These are phyloP conservation scores for Malassezia psittaci DNA, from an alignment of 1,284 basidiomycete species.

Conservation along the genomic window DNA sequence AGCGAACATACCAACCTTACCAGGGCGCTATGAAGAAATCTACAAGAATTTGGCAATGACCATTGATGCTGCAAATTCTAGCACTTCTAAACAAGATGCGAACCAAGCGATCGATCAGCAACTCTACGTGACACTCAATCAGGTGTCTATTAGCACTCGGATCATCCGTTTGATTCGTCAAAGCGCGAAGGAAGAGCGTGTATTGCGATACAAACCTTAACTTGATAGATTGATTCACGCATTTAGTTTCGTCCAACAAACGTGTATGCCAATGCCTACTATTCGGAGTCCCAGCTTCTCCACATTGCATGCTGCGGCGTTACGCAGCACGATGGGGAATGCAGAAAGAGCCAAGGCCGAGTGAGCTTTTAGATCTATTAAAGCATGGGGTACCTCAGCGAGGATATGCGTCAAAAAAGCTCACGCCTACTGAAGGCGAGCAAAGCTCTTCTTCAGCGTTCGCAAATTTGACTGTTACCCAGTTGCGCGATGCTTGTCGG, in stretches of 20 bases:
- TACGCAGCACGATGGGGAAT: background rate
- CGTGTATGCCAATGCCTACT: no score
- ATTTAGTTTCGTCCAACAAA: no score
- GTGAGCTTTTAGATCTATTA: background rate
- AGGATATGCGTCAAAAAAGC: no score
- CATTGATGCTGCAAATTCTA: slow-evolving; percentile 26
- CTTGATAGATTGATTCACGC: no score
- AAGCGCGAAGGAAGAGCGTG: slow-evolving; percentile 28
- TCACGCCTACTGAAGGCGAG: no score
- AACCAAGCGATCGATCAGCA: slow-evolving; percentile 18
- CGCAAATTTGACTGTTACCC: no score
- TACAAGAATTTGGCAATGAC: slow-evolving; percentile 35
- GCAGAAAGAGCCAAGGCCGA: background rate
- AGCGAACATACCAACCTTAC: slow-evolving; percentile 35
- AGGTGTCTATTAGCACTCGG: slow-evolving; percentile 28
- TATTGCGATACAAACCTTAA: slow-evolving; percentile 4
- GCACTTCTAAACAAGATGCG: slow-evolving; percentile 11
- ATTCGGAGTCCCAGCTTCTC: background rate
- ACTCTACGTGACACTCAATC: slow-evolving; percentile 22
- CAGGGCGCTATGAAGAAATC: slow-evolving; percentile 37
- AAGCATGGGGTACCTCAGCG: no score
- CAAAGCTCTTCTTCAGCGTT: no score
- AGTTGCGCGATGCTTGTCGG: no score
- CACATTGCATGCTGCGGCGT: background rate
- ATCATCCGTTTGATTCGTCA: slow-evolving; percentile 30